These are phyloP conservation scores for Pseudogymnoascus sp. DNA, from an alignment of 2,329 filamentous ascomycete species.

Conservation along the genomic window DNA sequence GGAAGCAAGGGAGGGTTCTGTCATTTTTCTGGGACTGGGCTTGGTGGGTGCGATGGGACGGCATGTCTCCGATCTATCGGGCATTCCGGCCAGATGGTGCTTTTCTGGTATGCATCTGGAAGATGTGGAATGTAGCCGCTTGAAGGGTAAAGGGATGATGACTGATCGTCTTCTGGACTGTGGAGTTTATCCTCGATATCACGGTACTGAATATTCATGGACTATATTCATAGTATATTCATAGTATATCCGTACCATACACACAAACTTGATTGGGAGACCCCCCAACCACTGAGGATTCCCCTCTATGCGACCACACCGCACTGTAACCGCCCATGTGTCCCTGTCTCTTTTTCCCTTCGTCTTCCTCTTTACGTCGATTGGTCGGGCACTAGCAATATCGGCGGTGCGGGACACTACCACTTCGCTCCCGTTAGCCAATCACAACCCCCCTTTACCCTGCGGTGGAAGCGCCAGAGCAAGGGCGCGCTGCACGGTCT, in stretches of 20 bases:
- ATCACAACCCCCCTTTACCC: neutral
- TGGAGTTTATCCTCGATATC: neutral
- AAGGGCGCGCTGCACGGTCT: neutral
- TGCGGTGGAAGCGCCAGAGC: neutral
- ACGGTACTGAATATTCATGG: too few species aligned
- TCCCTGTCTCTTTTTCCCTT: neutral
- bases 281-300: neutral
- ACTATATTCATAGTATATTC: too few species aligned
- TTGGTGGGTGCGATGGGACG: neutral
- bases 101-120: neutral
- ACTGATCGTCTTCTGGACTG: neutral
- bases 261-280: neutral
- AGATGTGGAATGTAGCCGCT: neutral
- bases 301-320: neutral
- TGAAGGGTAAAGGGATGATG: neutral
- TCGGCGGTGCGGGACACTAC: neutral
- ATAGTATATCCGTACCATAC: too few species aligned
- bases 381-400: neutral
- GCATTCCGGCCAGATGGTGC: neutral
- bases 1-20: neutral
- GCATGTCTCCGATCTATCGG: neutral
- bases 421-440: neutral
- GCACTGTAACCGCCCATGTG: neutral
- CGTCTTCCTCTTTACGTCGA: neutral
- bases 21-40: neutral